Evolutionary conservation across 805 yeast genomes (phyloP), one percentile per base, ranked within the genome.

Genomic region (Hanseniaspora singularis): DNA sequence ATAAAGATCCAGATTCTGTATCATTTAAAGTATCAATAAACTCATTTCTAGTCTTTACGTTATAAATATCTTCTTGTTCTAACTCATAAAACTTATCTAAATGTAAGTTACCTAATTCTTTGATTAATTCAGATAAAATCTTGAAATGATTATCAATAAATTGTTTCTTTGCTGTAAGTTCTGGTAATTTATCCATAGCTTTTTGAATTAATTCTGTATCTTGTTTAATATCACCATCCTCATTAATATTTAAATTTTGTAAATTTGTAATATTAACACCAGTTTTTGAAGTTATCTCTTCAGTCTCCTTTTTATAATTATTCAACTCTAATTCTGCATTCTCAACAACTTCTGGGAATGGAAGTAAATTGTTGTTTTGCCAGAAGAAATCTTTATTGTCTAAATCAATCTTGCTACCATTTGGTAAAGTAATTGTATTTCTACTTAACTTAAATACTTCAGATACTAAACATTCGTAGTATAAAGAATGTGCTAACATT

Each of bases 311-410:
- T 54, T 88, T 89, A 64, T 92, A 92, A 46, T 72, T 70, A 50
- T 80, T 76, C 51, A 88, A 70, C 50, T 86, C 96, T 23, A 71
- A 64, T 58, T 92, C 97, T 18, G 94, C 94, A 63, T 85, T 85
- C 62, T 92, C 98, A 28, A 94, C 98, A n/a, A 94, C 97, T 60
- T 89, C 96, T 1, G 98, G 98, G 69, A 92, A 92, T 32, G 98
- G 97, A 49, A 85, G 66, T 42, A 81, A 81, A 11, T 94, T 71
- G 64, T 92, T 88, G 51, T 72, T 71, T 52, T 64, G 67, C 98
- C 98, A 92, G 65, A 92, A 92, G 60, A 83, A 84, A 66, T 92
- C 99, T 49, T 76, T 74, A 24, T 95, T 95, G 56, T 89, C 98
- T 38, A 92, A 72, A 60, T 92, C 98, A 61, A 81, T 82, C 51